A percentile compares a stretch with the other conserved stretches of the same genome.
phyloP scores from a whole-genome alignment of 371 early-diverging fungal genomes.

The Rhizomucor miehei region DNA sequence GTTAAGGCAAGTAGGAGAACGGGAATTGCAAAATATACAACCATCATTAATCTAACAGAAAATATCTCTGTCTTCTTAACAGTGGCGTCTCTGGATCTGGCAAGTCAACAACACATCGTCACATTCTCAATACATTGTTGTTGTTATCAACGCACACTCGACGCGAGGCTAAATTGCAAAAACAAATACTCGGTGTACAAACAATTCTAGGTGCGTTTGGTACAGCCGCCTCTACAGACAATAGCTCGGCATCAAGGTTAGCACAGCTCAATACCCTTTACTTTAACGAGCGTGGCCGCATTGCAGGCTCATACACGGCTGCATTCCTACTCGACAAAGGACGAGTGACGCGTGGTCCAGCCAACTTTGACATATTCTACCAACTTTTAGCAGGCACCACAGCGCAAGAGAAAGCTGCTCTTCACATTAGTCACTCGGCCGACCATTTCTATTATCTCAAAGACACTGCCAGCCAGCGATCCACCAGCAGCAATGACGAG shows the following conservation, averaged over 20 bases:
- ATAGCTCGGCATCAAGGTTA: conserved; percentile 62
- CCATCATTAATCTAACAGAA: neutral
- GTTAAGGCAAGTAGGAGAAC: conserved; percentile 21
- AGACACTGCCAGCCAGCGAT: conserved; percentile 14
- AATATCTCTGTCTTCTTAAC: neutral
- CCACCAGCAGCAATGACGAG: conserved; percentile 25
- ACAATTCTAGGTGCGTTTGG: conserved; percentile 69
- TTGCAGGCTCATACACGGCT: conserved; percentile 76
- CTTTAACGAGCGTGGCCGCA: conserved; percentile 73
- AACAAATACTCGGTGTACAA: conserved; percentile 52
- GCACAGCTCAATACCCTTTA: conserved; percentile 79
- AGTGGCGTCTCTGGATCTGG: conserved; percentile 78
- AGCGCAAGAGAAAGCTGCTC: conserved; percentile 53
- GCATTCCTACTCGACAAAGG: conserved; percentile 80
- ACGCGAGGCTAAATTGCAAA: conserved; percentile 59
- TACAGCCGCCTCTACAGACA: conserved; percentile 53
- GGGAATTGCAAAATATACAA: neutral
- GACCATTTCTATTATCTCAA: conserved; percentile 56
- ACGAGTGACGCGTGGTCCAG: conserved; percentile 62
- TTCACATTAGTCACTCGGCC: conserved; percentile 51
- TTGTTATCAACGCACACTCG: conserved; percentile 52
- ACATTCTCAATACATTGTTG: conserved; percentile 61
- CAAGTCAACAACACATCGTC: conserved; percentile 67
- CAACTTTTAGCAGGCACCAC: conserved; percentile 66
- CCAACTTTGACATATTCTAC: conserved; percentile 85